phyloP scores from a whole-genome alignment of 139 green algal genomes.

The Picochlorum sp. region DNA sequence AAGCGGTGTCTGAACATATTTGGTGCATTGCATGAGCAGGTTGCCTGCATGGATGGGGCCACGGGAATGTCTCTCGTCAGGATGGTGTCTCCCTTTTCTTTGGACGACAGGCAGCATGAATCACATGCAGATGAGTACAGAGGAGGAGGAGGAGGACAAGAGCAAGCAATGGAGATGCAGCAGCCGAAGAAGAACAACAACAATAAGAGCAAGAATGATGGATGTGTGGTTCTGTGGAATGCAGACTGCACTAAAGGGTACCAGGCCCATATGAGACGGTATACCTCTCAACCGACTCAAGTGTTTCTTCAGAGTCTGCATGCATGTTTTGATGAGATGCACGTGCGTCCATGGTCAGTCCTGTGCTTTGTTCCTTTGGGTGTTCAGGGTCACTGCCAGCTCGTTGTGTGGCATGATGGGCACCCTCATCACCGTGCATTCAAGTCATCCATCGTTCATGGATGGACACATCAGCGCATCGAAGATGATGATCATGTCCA shows the following conservation, averaged over 20 bases:
- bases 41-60: no score
- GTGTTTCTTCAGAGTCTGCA: background rate
- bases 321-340: background rate
- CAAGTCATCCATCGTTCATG: background rate
- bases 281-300: conserved; percentile 1
- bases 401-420: background rate
- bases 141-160: no score
- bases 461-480: background rate
- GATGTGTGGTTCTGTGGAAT: background rate
- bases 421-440: background rate
- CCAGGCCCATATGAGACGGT: background rate
- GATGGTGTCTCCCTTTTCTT: no score
- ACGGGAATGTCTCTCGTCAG: no score
- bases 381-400: background rate
- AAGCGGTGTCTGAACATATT: background rate
- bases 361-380: background rate
- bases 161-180: no score
- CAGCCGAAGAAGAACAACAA: no score
- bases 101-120: no score
- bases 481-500: no score
- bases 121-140: no score
- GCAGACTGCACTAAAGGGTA: background rate
- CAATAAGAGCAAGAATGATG: no score
- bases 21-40: background rate
- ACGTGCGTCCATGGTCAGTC: background rate